Base-by-base conservation (phyloP, 495 filamentous ascomycete species). In the Annulohypoxylon bovei region DNA sequence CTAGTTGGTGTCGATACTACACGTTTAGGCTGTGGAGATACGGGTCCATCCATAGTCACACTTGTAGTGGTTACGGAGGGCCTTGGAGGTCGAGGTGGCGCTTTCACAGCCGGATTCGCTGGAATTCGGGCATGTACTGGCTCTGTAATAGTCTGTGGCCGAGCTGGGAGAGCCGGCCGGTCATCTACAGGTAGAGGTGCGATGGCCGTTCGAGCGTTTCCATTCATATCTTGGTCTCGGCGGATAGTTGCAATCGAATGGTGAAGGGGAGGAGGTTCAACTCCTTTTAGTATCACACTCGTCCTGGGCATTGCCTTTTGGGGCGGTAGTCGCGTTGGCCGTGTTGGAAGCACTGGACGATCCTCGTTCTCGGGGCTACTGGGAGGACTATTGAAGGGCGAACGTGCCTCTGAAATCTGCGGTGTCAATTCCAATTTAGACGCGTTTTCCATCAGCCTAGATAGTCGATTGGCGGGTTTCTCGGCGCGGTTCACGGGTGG, bases 381-480 rank as follows among this genome's bases (percentile, higher is more conserved):
- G 12, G 95, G 94, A 9, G 94, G 95, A 30, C 94, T 97, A 77
- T 84, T 94, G 74, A 99, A 98, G 0, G 95, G 95, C 5, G 95
- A 98, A 0, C 91, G 81, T 61, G 74, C 79, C 18, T 82, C 81
- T 50, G 66, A 55, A 30, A 75, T 64, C 12, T 71, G 75, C 52
- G 61, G 73, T 32, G 62, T 76, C n/a, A 76, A 50, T 30, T 82
- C 78, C n/a, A 75, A 35, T 16, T 73, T 73, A 8, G 74, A 75
- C 30, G 68, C 69, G 53, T 67, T 75, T 16, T 57, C 72, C 8
- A 62, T 74, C 16, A 65, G 27, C 16, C 63, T 70, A 3, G 70
- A 75, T 14, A 73, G 58, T 44, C 67, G 70, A 52, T 68, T 94
- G 85, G 78, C 88, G 3, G 94, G 94, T 79, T 97, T 98, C 18